phyloP scores from a whole-genome alignment of 1,139 yeast genomes.

The Saccharomyces hybrid region DNA sequence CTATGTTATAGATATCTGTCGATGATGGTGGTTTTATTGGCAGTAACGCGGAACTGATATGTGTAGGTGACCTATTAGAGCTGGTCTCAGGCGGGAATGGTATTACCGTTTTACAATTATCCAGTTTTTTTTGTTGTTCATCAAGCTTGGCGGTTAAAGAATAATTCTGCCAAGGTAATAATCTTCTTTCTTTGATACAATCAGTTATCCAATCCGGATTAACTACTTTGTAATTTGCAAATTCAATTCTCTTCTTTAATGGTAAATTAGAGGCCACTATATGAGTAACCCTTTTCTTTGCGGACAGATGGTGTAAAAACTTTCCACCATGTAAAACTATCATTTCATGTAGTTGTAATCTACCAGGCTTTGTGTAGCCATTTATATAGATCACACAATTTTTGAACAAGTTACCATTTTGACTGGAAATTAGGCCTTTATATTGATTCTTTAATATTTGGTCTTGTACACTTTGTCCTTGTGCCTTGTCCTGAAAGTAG shows the following conservation, averaged over 20 bases:
- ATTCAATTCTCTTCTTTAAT: conserved; percentile 62
- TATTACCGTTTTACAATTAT: not conserved
- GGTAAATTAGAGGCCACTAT: conserved; percentile 74
- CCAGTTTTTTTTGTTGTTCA: conserved; percentile 38
- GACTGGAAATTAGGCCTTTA: conserved; percentile 31
- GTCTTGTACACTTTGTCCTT: conserved; percentile 65
- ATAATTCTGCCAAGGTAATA: conserved; percentile 65
- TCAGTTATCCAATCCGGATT: conserved; percentile 77
- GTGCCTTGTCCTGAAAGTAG: conserved; percentile 60
- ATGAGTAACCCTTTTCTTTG: conserved; percentile 74
- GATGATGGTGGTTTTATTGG: not conserved
- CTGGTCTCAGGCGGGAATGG: not conserved
- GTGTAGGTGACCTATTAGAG: conserved; percentile 4
- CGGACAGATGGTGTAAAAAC: conserved; percentile 57
- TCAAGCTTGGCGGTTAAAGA: conserved; percentile 44
- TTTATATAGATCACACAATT: conserved; percentile 68
- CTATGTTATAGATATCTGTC: not conserved
- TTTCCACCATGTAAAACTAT: conserved; percentile 76
- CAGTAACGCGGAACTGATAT: not conserved
- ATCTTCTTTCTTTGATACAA: conserved; percentile 40
- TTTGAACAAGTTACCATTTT: conserved; percentile 41
- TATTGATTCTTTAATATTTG: conserved; percentile 46
- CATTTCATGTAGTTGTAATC: conserved; percentile 59
- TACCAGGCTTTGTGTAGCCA: conserved; percentile 78
- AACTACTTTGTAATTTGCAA: conserved; percentile 63